A percentile compares a stretch with the other conserved stretches of the same genome.
These are phyloP conservation scores for Xylaria sp. DNA, from an alignment of 2,329 filamentous ascomycete genomes.

Conservation along the genomic window DNA sequence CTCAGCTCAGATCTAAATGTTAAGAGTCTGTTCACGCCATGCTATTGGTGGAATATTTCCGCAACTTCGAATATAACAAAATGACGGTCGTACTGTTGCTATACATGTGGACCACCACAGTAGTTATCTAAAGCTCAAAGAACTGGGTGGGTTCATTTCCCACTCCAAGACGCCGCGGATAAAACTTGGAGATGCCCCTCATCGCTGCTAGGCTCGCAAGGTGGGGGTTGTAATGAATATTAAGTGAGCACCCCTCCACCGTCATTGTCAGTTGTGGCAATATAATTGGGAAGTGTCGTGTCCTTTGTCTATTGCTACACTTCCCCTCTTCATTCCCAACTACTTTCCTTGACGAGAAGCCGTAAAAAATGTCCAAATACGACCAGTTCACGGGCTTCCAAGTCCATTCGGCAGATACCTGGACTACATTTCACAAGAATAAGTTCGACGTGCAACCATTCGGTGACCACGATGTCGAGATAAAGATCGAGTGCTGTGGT, in stretches of 20 bases:
- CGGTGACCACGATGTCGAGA: conserved; percentile 85
- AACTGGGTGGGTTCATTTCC: conserved; percentile 13
- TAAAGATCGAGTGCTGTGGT: conserved; percentile 85
- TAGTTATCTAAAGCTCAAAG: conserved; percentile 12
- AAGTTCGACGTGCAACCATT: conserved; percentile 87
- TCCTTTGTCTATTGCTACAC: conserved; percentile 4
- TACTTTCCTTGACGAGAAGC: background rate
- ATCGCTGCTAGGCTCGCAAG: conserved; percentile 12
- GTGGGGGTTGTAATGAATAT: conserved; percentile 34
- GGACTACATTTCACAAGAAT: conserved; percentile 73
- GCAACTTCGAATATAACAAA: conserved; percentile 34
- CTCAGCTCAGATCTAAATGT: background rate
- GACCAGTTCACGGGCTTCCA: conserved; percentile 71
- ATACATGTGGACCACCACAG: conserved; percentile 21
- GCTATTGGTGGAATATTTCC: conserved; percentile 53
- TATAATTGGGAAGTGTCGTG: conserved; percentile 14
- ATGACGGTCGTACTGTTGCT: conserved; percentile 23
- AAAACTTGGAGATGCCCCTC: conserved; percentile 34
- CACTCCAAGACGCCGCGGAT: conserved; percentile 21
- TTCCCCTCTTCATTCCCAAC: background rate
- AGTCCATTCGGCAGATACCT: conserved; percentile 63
- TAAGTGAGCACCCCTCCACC: conserved; percentile 30
- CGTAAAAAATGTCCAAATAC: conserved; percentile 60
- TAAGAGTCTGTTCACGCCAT: conserved; percentile 15
- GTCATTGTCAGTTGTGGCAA: background rate